Evolutionary conservation across 805 yeast genomes (phyloP).

Genomic region (Ogataea naganishii): DNA sequence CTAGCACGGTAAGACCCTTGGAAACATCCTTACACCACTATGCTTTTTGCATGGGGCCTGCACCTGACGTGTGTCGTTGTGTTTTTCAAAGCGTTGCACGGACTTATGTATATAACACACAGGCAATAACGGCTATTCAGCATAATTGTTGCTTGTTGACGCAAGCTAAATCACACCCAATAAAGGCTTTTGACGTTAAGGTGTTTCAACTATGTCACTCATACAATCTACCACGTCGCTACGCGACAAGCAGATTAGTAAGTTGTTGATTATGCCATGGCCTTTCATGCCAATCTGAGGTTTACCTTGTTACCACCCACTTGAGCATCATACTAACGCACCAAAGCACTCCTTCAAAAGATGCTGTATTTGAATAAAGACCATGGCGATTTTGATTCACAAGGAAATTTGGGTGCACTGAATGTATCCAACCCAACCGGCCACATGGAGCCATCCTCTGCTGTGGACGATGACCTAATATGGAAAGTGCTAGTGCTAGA

Average conservation of each 20-base stretch:
- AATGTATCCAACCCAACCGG: too few relatives aligned
- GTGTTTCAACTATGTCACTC: conserved; percentile 10
- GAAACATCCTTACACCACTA: too few relatives aligned
- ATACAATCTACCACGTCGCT: conserved; percentile 16
- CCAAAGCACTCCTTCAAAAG: conserved; percentile 48
- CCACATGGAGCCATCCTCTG: conserved; percentile 40
- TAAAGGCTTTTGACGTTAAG: too few relatives aligned
- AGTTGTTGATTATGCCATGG: conserved; percentile 6
- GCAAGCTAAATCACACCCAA: too few relatives aligned
- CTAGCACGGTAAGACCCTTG: too few relatives aligned
- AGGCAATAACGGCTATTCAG: too few relatives aligned
- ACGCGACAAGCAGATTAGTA: conserved; percentile 33
- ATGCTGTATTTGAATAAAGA: conserved; percentile 79
- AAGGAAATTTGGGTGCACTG: too few relatives aligned
- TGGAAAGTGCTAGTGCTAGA: conserved; percentile 94
- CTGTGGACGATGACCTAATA: conserved; percentile 55
- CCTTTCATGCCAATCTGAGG: neutral
- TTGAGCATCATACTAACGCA: conserved; percentile 3
- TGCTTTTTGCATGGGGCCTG: too few relatives aligned
- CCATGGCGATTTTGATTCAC: conserved; percentile 38
- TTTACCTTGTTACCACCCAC: neutral
- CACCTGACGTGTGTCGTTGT: too few relatives aligned
- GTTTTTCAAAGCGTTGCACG: too few relatives aligned
- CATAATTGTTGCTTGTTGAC: too few relatives aligned
- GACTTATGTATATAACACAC: too few relatives aligned